Evolutionary conservation across 1,284 basidiomycete genomes (phyloP).

Genomic region (Termitomyces sp.): DNA sequence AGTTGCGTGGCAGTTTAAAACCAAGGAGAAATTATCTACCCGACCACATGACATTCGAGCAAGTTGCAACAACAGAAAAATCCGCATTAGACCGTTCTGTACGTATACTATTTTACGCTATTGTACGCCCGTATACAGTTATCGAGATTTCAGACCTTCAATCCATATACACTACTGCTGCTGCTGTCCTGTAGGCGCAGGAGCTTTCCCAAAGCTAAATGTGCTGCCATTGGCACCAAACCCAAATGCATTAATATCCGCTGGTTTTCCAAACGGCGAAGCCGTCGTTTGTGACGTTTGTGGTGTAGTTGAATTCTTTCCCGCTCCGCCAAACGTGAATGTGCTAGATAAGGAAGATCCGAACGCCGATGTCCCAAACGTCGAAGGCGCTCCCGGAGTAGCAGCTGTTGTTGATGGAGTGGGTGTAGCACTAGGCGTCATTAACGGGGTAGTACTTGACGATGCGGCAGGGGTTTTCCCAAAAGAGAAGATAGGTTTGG

Average conservation of each 20-base stretch:
- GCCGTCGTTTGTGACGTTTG: slow-evolving; percentile 9
- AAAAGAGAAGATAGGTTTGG: slow-evolving; percentile 24
- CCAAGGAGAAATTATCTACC: not conserved
- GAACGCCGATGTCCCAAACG: not conserved
- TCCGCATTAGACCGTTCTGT: slow-evolving; percentile 7
- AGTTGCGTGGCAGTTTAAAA: not conserved
- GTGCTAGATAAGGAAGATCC: not conserved
- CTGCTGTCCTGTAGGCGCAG: slow-evolving; percentile 28
- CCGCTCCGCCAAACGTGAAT: slow-evolving; percentile 16
- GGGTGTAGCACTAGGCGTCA: slow-evolving; percentile 9
- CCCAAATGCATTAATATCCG: slow-evolving; percentile 14
- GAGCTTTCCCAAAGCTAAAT: slow-evolving; percentile 21
- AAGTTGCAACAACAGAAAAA: not conserved
- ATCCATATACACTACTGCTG: slow-evolving; percentile 17
- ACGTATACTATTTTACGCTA: slow-evolving; percentile 1
- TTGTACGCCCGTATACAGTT: slow-evolving; percentile 20
- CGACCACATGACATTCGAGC: not conserved
- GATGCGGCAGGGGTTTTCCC: slow-evolving; percentile 4
- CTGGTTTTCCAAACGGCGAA: slow-evolving; percentile 17
- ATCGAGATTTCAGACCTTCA: slow-evolving; percentile 5
- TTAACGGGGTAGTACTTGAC: slow-evolving; percentile 7
- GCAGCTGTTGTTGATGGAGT: slow-evolving; percentile 6
- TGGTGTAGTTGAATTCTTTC: slow-evolving; percentile 10
- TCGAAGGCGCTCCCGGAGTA: slow-evolving; percentile 4
- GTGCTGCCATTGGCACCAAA: slow-evolving; percentile 18